Percentiles rank a stretch among this genome's conserved stretches.
Conservation (phyloP, 148 eudicot species). For the Spergularia bocconei region DNA sequence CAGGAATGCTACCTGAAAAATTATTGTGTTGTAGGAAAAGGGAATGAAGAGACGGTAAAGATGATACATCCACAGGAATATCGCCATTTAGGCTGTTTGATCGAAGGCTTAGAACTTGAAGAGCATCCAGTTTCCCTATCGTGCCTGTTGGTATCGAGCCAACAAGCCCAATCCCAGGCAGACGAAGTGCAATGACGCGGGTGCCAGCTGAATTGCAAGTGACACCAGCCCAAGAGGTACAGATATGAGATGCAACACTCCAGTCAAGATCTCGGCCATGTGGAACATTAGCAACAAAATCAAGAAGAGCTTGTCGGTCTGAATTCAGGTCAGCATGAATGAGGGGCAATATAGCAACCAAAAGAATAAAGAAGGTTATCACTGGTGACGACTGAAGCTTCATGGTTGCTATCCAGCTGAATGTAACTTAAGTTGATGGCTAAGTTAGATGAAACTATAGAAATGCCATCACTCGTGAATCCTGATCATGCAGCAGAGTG, state of each 20-base stretch:
- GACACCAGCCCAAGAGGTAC: conserved; percentile 83
- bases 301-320: conserved; percentile 67
- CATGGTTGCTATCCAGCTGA: conserved; percentile 29
- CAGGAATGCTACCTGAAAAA: conserved; percentile 64
- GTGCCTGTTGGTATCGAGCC: conserved; percentile 64
- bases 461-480: neutral
- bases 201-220: conserved; percentile 53
- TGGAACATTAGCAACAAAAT: conserved; percentile 60
- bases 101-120: conserved; percentile 64
- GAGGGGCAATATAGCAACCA: conserved; percentile 28
- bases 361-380: conserved; percentile 27
- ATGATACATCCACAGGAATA: conserved; percentile 62
- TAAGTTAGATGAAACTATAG: neutral
- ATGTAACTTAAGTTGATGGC: neutral
- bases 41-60: conserved; percentile 63
- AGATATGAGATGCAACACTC: conserved; percentile 43
- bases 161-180: conserved; percentile 73
- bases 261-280: conserved; percentile 71
- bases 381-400: conserved; percentile 32
- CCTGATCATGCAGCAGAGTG: neutral
- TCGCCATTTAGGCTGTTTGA: conserved; percentile 65
- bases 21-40: conserved; percentile 74
- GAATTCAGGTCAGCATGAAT: conserved; percentile 56
- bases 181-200: conserved; percentile 60
- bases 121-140: conserved; percentile 76